Conservation (phyloP, 164 flowering plant species). For the Vitis rotundifolia region DNA sequence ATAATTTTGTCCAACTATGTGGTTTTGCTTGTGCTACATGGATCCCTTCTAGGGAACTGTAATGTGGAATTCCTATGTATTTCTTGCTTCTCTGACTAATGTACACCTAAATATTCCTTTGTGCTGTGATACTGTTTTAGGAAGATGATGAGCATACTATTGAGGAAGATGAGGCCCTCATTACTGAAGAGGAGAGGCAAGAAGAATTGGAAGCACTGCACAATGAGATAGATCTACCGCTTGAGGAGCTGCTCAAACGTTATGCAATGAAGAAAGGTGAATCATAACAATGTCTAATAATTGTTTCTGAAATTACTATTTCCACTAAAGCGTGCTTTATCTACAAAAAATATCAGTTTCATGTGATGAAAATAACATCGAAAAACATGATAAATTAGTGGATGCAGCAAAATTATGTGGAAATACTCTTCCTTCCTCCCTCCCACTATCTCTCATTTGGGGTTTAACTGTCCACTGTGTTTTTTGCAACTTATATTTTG, state of each 20-base stretch:
- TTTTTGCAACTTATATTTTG: conserved; percentile 2
- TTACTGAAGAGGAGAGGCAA: conserved; percentile 80
- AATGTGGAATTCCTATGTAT: not conserved
- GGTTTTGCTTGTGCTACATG: too few species aligned
- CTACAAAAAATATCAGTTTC: too few species aligned
- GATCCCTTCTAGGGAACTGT: not conserved
- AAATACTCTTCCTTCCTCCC: not conserved
- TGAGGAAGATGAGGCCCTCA: conserved; percentile 90
- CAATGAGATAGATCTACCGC: conserved; percentile 77
- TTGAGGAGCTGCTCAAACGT: conserved; percentile 84
- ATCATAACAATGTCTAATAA: not conserved
- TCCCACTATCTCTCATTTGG: not conserved
- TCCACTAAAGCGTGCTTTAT: not conserved
- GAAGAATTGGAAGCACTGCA: conserved; percentile 86
- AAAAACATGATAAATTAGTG: not conserved
- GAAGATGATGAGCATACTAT: conserved; percentile 95
- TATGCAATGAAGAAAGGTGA: conserved; percentile 54
- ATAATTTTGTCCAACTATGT: too few species aligned
- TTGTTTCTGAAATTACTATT: conserved; percentile 2
- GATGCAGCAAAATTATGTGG: not conserved
- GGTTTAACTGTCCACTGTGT: not conserved
- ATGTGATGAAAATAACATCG: too few species aligned
- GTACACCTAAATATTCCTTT: not conserved
- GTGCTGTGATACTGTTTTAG: conserved; percentile 48
- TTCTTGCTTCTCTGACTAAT: not conserved